Evolutionary conservation across 2,329 filamentous ascomycete species (phyloP).

Genomic region (Alternaria gansuensis): DNA sequence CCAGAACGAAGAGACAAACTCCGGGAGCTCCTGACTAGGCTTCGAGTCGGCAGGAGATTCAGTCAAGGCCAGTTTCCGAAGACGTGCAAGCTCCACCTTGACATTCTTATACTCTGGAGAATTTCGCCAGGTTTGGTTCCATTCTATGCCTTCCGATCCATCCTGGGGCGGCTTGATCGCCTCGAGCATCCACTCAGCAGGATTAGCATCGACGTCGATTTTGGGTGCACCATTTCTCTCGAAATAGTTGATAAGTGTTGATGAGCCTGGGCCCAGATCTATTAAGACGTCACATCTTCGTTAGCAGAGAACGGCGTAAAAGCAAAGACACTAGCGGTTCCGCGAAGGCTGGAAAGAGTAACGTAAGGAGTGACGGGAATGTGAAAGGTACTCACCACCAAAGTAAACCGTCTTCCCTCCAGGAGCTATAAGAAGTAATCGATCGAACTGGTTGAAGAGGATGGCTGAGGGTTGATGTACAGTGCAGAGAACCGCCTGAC

Average conservation of each 20-base stretch:
- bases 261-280: constrained; percentile 75
- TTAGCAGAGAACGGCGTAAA: too few relatives aligned
- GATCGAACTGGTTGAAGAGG: constrained; percentile 90
- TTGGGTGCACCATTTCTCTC: constrained; percentile 72
- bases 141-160: constrained; percentile 60
- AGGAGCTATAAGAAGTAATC: constrained; percentile 77
- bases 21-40: constrained; percentile 62
- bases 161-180: constrained; percentile 63
- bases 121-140: constrained; percentile 60
- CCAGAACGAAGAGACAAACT: constrained; percentile 80
- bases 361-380: background rate
- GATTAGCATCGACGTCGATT: constrained; percentile 75
- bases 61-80: constrained; percentile 53
- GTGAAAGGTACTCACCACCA: constrained; percentile 54
- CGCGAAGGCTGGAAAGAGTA: background rate
- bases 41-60: constrained; percentile 47
- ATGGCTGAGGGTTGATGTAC: constrained; percentile 97
- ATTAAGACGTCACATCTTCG: too few relatives aligned
- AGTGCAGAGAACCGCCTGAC: constrained; percentile 86
- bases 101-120: constrained; percentile 58
- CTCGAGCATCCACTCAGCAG: constrained; percentile 80
- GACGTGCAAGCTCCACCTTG: constrained; percentile 57
- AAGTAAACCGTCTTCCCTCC: constrained; percentile 84
- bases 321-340: too few relatives aligned
- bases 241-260: constrained; percentile 76